Evolutionary conservation across 495 filamentous ascomycete genomes (phyloP), one percentile per base, ranked within the genome.

Genomic region (Annulohypoxylon bovei): DNA sequence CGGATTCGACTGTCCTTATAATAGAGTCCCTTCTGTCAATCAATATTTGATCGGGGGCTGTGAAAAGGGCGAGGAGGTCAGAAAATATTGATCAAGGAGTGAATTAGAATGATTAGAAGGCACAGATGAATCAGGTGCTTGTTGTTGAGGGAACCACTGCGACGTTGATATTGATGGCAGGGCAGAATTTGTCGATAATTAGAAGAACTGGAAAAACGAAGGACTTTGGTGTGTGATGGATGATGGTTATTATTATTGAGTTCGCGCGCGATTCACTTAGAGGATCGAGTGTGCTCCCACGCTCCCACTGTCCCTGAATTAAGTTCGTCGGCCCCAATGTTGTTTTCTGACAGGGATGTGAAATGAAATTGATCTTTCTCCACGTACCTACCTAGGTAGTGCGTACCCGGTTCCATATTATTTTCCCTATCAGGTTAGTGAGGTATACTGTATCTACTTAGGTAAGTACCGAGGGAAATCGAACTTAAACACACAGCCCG

Each of bases 21-120:
- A 27, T 3, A 11, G 32, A 8, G 32, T 35, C 32, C 32, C 32
- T 35, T 35, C 11, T 9, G 32, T 8, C 32, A 35, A 35, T 4
- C 16, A 42, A 42, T 18, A 18, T 18, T 42, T 18, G 11, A 42
- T 42, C 16, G 6, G 39, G 39, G 44, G 44, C 44, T 49, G 22
- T 25, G 28, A 11, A 8, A 32, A 12, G 14, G 23, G n/a, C n/a
- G 16, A 20, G 9, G 20, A 33, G 14, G 16, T 33, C 8, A 12
- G 20, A 11, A 33, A 22, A 53, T 7, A 20, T 53, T 5, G 20
- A 20, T 53, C n/a, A 53, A 53, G n/a, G 49, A 53, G 27, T 11
- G 49, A 33, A 53, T 53, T 18, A 53, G 49, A 53, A 53, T 33
- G 8, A 11, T 32, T 32, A 33, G 6, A n/a, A 53, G 49, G 49